A percentile compares a stretch with the other conserved stretches of the same genome.
Evolutionary conservation across 495 filamentous ascomycete species (phyloP).

Genomic region (Ramalina intermedia): DNA sequence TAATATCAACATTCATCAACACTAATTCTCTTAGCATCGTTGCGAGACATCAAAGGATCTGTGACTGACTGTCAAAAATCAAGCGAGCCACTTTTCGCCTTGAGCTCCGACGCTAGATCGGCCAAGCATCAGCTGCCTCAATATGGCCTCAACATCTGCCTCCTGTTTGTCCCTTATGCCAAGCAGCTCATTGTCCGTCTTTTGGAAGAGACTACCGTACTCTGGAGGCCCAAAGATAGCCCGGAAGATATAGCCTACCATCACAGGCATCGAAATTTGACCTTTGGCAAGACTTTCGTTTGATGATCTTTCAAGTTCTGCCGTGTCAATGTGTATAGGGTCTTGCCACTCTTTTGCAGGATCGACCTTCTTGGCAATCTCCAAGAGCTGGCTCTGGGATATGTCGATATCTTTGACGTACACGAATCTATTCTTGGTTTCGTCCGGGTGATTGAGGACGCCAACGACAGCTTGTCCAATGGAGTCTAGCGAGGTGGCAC

Average conservation of each 20-base stretch:
- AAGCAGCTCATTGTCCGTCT: conserved; percentile 25
- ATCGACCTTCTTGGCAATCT: conserved; percentile 32
- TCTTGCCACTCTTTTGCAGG: conserved; percentile 22
- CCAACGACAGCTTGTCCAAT: conserved; percentile 34
- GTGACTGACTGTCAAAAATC: too few relatives aligned
- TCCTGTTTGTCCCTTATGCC: conserved; percentile 21
- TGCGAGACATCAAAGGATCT: too few relatives aligned
- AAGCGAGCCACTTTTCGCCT: too few relatives aligned
- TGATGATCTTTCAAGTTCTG: neutral
- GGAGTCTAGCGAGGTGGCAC: conserved; percentile 30
- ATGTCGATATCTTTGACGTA: conserved; percentile 34
- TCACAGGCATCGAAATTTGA: conserved; percentile 28
- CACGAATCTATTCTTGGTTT: conserved; percentile 39
- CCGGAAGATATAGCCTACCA: conserved; percentile 23
- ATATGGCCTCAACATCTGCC: neutral
- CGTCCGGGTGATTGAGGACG: conserved; percentile 33
- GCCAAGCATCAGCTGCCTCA: neutral
- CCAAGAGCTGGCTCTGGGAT: conserved; percentile 40
- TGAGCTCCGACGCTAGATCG: too few relatives aligned
- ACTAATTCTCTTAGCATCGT: too few relatives aligned
- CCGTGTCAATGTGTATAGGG: neutral
- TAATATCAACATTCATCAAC: too few relatives aligned
- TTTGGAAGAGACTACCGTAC: conserved; percentile 24
- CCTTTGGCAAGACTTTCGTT: conserved; percentile 29
- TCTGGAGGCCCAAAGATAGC: conserved; percentile 27